Percentiles rank a stretch among this genome's conserved stretches.
phyloP scores from a whole-genome alignment of 352 stramenopile species.

The Hyaloperonospora arabidopsidis region DNA sequence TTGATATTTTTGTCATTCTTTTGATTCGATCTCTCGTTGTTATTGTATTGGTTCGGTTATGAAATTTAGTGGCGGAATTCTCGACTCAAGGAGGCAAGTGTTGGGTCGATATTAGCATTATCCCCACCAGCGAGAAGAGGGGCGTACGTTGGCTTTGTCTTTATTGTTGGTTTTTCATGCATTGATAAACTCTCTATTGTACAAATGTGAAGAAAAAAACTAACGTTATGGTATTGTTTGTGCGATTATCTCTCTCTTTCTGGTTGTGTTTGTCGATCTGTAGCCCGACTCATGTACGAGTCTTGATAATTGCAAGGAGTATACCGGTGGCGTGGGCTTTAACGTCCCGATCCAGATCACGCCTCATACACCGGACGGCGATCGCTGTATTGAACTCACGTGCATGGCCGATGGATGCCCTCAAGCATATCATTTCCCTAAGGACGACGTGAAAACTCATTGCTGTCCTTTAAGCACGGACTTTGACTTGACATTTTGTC shows the following conservation, averaged over 20 bases:
- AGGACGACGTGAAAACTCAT: conserved; percentile 70
- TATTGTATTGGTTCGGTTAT: background rate
- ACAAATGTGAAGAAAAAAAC: background rate
- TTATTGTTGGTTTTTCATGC: conserved; percentile 6
- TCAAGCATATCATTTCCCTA: conserved; percentile 60
- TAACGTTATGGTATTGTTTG: no score
- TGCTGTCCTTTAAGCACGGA: conserved; percentile 36
- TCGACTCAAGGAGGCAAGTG: conserved; percentile 39
- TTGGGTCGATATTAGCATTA: conserved; percentile 75
- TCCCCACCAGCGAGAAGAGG: conserved; percentile 53
- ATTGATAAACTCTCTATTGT: conserved; percentile 9
- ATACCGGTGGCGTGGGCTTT: conserved; percentile 54
- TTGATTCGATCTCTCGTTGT: background rate
- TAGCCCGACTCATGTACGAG: conserved; percentile 52
- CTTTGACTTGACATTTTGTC: conserved; percentile 60
- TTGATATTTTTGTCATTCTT: background rate
- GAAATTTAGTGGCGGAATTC: conserved; percentile 55
- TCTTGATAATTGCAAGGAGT: conserved; percentile 45
- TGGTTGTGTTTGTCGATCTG: background rate
- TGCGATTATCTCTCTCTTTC: no score
- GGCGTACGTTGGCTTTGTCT: conserved; percentile 36
- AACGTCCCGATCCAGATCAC: conserved; percentile 64
- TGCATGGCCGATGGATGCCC: conserved; percentile 45
- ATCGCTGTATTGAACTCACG: conserved; percentile 39
- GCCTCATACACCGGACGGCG: conserved; percentile 26